A percentile compares a stretch with the other conserved stretches of the same genome.
Evolutionary conservation across 208 protist genomes (phyloP).

Genomic region (Wallacemonas sp.): DNA sequence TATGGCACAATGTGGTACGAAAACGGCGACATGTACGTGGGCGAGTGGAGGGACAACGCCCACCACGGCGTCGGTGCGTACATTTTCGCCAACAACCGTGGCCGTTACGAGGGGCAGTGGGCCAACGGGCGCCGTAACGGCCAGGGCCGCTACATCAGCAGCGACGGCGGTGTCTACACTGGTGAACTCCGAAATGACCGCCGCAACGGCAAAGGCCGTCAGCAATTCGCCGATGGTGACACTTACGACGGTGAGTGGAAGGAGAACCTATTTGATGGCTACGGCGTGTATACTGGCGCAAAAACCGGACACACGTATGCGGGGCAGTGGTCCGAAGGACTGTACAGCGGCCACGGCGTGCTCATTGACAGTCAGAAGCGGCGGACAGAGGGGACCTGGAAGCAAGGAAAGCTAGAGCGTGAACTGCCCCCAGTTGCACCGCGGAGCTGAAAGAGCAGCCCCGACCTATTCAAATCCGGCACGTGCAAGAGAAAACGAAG

Average conservation of each 20-base stretch:
- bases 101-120: conserved; percentile 71
- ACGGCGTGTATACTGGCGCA: conserved; percentile 28
- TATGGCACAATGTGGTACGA: conserved; percentile 75
- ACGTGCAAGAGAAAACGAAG: too few relatives aligned
- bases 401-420: neutral
- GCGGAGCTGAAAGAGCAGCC: too few relatives aligned
- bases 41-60: conserved; percentile 75
- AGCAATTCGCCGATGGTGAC: conserved; percentile 68
- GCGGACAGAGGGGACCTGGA: neutral
- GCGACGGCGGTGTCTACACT: conserved; percentile 50
- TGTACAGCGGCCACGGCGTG: conserved; percentile 2
- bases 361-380: neutral
- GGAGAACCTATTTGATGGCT: conserved; percentile 68
- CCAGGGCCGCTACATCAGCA: conserved; percentile 56
- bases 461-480: too few relatives aligned
- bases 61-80: conserved; percentile 71
- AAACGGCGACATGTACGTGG: conserved; percentile 68
- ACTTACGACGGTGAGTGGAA: conserved; percentile 66
- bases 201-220: conserved; percentile 50
- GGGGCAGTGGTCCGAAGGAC: neutral
- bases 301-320: neutral
- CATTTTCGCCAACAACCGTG: conserved; percentile 73
- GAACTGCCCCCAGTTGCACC: too few relatives aligned
- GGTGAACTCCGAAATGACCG: conserved; percentile 46
- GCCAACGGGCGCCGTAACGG: conserved; percentile 75